Conservation (phyloP, 176 grass and related monocot species). For the Tillandsia leiboldiana region DNA sequence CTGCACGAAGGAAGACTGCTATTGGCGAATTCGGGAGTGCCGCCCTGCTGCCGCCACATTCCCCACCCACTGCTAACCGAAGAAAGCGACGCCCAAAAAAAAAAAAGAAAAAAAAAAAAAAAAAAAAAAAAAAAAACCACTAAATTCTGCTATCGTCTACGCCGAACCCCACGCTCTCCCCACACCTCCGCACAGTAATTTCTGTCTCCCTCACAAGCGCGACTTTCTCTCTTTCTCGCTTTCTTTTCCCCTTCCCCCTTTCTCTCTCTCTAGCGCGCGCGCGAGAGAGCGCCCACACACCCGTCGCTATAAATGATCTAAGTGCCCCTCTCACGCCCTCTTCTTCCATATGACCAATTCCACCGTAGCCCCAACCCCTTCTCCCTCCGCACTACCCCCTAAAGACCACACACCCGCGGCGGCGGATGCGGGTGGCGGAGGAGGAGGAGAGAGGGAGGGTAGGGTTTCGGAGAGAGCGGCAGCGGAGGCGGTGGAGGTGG, state of each 20-base stretch:
- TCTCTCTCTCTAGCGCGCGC: not conserved
- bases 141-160: not conserved
- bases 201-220: slow-evolving; percentile 24
- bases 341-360: slow-evolving; percentile 70
- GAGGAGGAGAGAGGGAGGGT: slow-evolving; percentile 4
- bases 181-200: slow-evolving; percentile 11
- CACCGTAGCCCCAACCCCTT: slow-evolving; percentile 52
- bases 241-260: not conserved
- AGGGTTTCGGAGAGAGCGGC: slow-evolving; percentile 16
- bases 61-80: not conserved
- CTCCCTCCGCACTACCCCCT: slow-evolving; percentile 16
- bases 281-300: not conserved
- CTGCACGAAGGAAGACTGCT: no score
- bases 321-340: slow-evolving; percentile 19
- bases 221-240: slow-evolving; percentile 10
- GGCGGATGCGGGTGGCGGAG: slow-evolving; percentile 12
- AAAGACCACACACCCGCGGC: slow-evolving; percentile 7
- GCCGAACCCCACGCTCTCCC: slow-evolving; percentile 6
- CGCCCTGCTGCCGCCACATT: not conserved
- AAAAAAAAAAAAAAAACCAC: not conserved
- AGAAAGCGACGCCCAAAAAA: no score
- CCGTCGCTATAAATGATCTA: slow-evolving; percentile 40
- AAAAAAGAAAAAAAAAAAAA: no score
- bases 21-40: no score
- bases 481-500: slow-evolving; percentile 30